Evolutionary conservation across 2,329 filamentous ascomycete species (phyloP).

Genomic region (Penicillium palitans): DNA sequence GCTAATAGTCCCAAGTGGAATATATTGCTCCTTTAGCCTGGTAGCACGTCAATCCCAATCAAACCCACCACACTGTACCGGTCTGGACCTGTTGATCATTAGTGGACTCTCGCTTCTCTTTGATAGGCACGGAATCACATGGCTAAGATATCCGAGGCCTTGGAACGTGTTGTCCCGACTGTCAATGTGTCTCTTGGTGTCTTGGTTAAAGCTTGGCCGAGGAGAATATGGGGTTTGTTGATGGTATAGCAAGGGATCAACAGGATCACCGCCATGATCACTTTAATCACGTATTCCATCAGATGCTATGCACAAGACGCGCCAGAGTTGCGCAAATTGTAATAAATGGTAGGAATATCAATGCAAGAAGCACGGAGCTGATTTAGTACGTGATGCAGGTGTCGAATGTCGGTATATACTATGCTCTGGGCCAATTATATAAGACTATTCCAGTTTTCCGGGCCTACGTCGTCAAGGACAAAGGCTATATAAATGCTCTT

Average conservation of each 20-base stretch:
- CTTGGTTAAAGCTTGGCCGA: conserved; percentile 14
- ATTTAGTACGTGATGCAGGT: neutral
- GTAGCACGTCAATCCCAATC: conserved; percentile 21
- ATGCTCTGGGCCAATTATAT: neutral
- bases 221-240: neutral
- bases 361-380: neutral
- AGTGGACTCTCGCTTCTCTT: neutral
- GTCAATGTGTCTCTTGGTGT: neutral
- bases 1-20: neutral
- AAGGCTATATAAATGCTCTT: neutral
- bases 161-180: neutral
- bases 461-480: neutral
- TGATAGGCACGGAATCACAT: neutral
- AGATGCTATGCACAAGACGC: neutral
- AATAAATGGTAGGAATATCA: neutral
- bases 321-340: neutral
- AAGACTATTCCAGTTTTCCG: neutral
- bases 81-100: conserved; percentile 24
- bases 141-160: neutral
- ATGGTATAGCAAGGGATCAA: neutral
- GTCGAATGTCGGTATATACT: neutral
- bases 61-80: conserved; percentile 12
- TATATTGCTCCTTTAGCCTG: neutral
- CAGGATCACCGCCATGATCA: no score
- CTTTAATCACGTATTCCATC: neutral